Percentiles rank a stretch among this genome's conserved stretches.
phyloP scores from a whole-genome alignment of 495 filamentous ascomycete genomes.

The Podospora didyma region DNA sequence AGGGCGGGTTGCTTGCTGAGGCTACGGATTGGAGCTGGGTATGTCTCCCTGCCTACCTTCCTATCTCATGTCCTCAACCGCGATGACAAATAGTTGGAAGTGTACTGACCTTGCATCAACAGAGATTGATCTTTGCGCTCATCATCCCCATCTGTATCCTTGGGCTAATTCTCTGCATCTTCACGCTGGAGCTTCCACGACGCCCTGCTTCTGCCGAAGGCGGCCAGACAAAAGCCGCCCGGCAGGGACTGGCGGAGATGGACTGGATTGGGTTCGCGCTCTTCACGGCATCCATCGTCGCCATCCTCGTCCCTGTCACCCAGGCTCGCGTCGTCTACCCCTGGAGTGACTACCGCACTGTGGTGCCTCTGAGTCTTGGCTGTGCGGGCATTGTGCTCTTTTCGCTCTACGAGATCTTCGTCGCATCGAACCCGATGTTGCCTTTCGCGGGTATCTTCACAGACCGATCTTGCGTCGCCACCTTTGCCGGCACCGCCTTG shows the following conservation, averaged over 20 bases:
- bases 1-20: too few relatives aligned
- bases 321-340: constrained; percentile 51
- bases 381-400: constrained; percentile 37
- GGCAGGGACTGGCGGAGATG: constrained; percentile 44
- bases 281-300: constrained; percentile 42
- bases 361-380: constrained; percentile 54
- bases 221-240: background rate
- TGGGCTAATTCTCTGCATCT: too few relatives aligned
- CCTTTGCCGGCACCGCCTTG: constrained; percentile 40
- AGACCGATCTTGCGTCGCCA: constrained; percentile 33
- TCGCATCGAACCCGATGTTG: constrained; percentile 44
- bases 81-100: too few relatives aligned
- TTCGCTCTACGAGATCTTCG: constrained; percentile 45
- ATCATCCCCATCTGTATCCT: too few relatives aligned
- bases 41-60: too few relatives aligned
- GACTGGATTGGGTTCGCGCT: constrained; percentile 56
- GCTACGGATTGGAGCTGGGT: too few relatives aligned
- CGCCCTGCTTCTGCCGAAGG: too few relatives aligned
- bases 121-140: too few relatives aligned
- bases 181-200: too few relatives aligned
- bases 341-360: constrained; percentile 49
- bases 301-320: constrained; percentile 49
- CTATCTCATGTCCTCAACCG: background rate
- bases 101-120: too few relatives aligned
- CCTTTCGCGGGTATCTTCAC: constrained; percentile 36